Evolutionary conservation across 2,329 filamentous ascomycete species (phyloP).

Genomic region (Sporothrix variecibatus): DNA sequence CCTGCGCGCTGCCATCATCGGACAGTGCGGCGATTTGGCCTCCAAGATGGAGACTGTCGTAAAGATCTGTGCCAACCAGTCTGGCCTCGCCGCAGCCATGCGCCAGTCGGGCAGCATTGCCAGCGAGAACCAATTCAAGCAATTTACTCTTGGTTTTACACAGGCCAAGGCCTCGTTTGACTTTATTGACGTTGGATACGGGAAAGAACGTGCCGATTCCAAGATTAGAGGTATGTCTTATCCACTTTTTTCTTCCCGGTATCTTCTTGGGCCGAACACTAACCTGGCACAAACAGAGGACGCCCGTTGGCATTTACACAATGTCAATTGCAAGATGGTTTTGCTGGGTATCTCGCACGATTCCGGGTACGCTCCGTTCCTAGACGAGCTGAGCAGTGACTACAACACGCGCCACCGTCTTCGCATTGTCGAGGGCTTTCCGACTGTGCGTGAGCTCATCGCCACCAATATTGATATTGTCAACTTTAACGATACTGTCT

Average conservation of each 20-base stretch:
- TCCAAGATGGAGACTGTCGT: conserved; percentile 59
- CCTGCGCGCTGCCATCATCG: conserved; percentile 51
- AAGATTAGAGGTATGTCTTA: conserved; percentile 58
- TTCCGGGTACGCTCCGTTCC: conserved; percentile 59
- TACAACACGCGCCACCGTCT: conserved; percentile 47
- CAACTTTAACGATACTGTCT: conserved; percentile 50
- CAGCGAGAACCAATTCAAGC: conserved; percentile 49
- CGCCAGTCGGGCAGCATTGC: conserved; percentile 50
- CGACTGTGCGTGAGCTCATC: conserved; percentile 52
- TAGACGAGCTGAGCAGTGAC: conserved; percentile 56
- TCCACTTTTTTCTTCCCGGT: neutral
- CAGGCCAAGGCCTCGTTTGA: conserved; percentile 61
- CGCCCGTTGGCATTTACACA: conserved; percentile 59
- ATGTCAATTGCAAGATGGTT: conserved; percentile 63
- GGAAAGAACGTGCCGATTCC: conserved; percentile 59
- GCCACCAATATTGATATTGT: conserved; percentile 50
- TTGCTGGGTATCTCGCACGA: conserved; percentile 65
- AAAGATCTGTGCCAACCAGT: conserved; percentile 59
- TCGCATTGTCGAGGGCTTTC: conserved; percentile 56
- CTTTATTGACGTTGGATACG: conserved; percentile 63
- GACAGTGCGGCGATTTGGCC: conserved; percentile 48
- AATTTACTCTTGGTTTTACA: conserved; percentile 63
- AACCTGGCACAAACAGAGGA: conserved; percentile 43
- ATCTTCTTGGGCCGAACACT: neutral
- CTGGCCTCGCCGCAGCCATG: conserved; percentile 53